These are phyloP conservation scores for Phytopythium boreale DNA, from an alignment of 352 stramenopile species.

Conservation along the genomic window DNA sequence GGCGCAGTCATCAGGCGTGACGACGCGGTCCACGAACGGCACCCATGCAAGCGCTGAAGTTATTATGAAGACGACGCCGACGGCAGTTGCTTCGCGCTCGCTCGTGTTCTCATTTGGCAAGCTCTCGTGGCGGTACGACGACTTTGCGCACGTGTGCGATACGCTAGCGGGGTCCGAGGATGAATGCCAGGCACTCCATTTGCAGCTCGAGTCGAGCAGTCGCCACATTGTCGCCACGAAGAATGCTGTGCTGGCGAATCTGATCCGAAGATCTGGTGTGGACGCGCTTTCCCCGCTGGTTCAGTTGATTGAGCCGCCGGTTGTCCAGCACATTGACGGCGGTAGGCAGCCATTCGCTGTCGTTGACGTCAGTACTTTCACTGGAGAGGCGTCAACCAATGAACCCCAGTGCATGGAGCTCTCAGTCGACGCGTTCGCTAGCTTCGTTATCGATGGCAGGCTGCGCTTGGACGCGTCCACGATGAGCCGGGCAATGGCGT, in stretches of 20 bases:
- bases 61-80: not conserved
- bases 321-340: not conserved
- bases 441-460: slow-evolving; percentile 25
- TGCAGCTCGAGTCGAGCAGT: slow-evolving; percentile 21
- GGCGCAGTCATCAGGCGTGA: not conserved
- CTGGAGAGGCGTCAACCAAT: not conserved
- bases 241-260: slow-evolving; percentile 16
- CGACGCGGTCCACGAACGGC: not conserved
- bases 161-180: not conserved
- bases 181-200: slow-evolving; percentile 29
- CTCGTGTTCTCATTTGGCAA: slow-evolving; percentile 34
- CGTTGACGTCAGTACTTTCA: not conserved
- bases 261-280: slow-evolving; percentile 10
- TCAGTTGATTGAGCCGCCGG: slow-evolving; percentile 29
- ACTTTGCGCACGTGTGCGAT: slow-evolving; percentile 20
- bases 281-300: slow-evolving; percentile 24
- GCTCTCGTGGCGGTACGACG: slow-evolving; percentile 36
- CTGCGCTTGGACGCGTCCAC: slow-evolving; percentile 20
- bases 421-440: slow-evolving; percentile 31
- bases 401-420: not conserved
- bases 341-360: not conserved
- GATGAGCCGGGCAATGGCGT: slow-evolving; percentile 36
- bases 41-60: not conserved
- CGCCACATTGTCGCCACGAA: slow-evolving; percentile 30
- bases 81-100: not conserved